Percentiles rank a stretch among this genome's conserved stretches.
phyloP scores from a whole-genome alignment of 768 basidiomycete species.

The Mycena venus region DNA sequence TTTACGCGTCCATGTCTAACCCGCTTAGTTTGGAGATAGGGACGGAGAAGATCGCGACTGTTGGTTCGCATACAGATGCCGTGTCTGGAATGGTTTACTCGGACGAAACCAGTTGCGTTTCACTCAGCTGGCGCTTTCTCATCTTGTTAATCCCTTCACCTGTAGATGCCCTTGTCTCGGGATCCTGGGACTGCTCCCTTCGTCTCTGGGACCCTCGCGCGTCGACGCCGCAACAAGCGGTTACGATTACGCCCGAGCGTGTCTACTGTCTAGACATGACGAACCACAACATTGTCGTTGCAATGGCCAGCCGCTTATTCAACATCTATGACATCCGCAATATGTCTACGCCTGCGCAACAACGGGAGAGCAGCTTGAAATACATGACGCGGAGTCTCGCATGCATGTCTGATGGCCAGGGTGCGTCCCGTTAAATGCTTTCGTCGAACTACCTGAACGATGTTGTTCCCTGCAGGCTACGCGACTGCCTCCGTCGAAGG shows the following conservation, averaged over 20 bases:
- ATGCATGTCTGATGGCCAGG: slow-evolving; percentile 94
- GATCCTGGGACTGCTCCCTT: slow-evolving; percentile 93
- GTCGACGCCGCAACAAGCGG: slow-evolving; percentile 66
- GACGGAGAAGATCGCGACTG: slow-evolving; percentile 75
- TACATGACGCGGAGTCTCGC: slow-evolving; percentile 94
- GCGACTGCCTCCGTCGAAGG: slow-evolving; percentile 96
- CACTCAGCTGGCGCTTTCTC: not conserved
- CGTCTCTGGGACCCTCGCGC: slow-evolving; percentile 90
- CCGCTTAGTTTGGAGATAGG: slow-evolving; percentile 78
- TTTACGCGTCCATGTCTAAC: not conserved
- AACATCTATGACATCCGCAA: slow-evolving; percentile 90
- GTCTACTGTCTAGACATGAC: slow-evolving; percentile 88
- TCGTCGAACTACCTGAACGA: not conserved
- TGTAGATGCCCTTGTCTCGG: slow-evolving; percentile 82
- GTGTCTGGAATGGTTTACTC: slow-evolving; percentile 85
- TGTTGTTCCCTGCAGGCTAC: slow-evolving; percentile 69
- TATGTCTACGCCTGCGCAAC: slow-evolving; percentile 81
- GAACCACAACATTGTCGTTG: slow-evolving; percentile 86
- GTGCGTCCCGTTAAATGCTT: slow-evolving; percentile 53
- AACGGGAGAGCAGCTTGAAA: slow-evolving; percentile 93
- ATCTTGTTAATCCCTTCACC: not conserved
- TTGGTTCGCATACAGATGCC: slow-evolving; percentile 87
- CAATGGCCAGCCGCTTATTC: slow-evolving; percentile 92
- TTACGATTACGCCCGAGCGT: slow-evolving; percentile 82
- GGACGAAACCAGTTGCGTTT: slow-evolving; percentile 65